Evolutionary conservation across 352 stramenopile genomes (phyloP), one percentile per base, ranked within the genome.

Genomic region (Phytopythium helicoides): DNA sequence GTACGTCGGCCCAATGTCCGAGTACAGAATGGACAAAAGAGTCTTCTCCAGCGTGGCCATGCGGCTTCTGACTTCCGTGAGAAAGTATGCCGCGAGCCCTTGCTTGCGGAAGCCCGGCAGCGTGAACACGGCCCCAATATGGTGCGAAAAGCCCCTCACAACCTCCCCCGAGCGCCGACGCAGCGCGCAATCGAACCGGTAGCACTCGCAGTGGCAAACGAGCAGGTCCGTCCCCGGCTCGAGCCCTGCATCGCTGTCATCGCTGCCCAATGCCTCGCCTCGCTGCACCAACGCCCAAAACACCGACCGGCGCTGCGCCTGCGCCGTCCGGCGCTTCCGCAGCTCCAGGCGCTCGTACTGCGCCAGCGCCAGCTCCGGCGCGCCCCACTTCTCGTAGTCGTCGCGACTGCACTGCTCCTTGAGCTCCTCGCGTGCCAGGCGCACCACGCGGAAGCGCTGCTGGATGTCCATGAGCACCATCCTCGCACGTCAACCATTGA

Each of bases 91-190:
- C 1, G 65, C 72, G 40, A 85, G 69, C 0, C 76, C 76, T 22
- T 75, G 54, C 16, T 66, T 61, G 21, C 71, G 68, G 41, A 61
- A 64, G 23, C 47, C 54, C 14, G 71, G 73, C 8, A 87, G 62
- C 14, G 76, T 87, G 66, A 73, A 84, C 28, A 87, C 76, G 6
- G 76, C 78, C 31, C 63, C 73, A 23, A 87, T 61, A 51, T 81
- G 62, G 64, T 82, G 58, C 40, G 76, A 82, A 36, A 55, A 69
- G n/a, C 76, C 76, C 1, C 47, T 52, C 25, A 71, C 49, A 21
- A 84, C 35, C n/a, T 68, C 56, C 5, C 71, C 66, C 6, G 48
- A 53, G 23, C 26, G 25, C 19, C 41, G 60, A 38, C 68, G 67
- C 16, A 77, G 55, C 22, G 71, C 52, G 23, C 64, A 80, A 49